phyloP scores from a whole-genome alignment of 345 rosid genomes.

The Populus davidiana region DNA sequence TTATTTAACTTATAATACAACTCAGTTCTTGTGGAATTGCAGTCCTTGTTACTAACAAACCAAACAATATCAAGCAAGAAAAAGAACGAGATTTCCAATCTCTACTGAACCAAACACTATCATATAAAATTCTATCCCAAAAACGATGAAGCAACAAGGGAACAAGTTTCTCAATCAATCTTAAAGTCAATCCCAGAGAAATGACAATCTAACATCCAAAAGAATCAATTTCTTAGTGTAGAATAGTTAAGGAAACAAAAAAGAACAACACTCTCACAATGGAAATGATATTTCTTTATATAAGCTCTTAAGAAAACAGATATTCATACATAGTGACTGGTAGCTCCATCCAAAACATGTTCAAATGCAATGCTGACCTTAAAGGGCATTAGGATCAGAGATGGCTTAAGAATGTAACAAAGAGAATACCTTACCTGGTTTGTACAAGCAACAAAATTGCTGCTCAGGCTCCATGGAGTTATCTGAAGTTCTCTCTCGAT shows the following conservation, averaged over 20 bases:
- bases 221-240: background rate
- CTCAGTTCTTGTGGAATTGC: background rate
- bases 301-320: background rate
- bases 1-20: background rate
- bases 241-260: background rate
- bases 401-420: conserved; percentile 1
- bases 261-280: background rate
- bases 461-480: conserved; percentile 93
- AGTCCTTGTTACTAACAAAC: background rate
- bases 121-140: background rate
- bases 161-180: background rate
- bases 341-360: background rate
- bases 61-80: background rate
- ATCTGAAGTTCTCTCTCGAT: conserved; percentile 95
- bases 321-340: background rate
- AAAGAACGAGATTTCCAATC: background rate
- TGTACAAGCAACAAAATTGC: conserved; percentile 91
- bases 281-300: background rate
- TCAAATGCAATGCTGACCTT: background rate
- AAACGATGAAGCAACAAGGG: background rate
- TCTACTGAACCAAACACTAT: background rate
- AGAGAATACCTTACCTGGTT: conserved; percentile 60
- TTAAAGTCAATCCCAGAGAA: background rate
- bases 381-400: background rate
- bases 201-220: conserved; percentile 2